These are phyloP conservation scores for Plasmodium yoelii DNA, from an alignment of 169 alveolate genomes.

Conservation along the genomic window DNA sequence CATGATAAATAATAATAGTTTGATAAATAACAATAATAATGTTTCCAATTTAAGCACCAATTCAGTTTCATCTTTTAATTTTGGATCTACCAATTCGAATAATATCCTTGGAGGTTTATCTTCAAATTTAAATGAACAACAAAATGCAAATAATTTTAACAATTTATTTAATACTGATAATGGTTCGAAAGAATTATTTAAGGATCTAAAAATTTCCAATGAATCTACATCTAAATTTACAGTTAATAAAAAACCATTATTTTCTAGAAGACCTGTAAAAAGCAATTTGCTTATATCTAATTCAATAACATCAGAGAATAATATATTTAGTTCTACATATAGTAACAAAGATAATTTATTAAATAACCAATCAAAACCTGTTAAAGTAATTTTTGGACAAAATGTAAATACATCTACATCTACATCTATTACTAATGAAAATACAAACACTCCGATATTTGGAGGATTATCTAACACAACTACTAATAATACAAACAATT, in stretches of 20 bases:
- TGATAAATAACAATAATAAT: neutral
- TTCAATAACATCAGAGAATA: conserved; percentile 15
- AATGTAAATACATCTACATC: neutral
- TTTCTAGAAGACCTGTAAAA: conserved; percentile 35
- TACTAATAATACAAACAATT: neutral
- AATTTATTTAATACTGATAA: conserved; percentile 29
- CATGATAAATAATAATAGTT: conserved; percentile 2
- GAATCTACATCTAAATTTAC: conserved; percentile 47
- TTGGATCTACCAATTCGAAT: no score
- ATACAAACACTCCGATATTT: neutral
- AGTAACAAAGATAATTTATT: conserved; percentile 50
- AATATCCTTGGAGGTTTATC: neutral
- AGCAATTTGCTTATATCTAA: conserved; percentile 18
- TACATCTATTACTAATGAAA: neutral
- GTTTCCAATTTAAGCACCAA: neutral
- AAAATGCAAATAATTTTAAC: conserved; percentile 8
- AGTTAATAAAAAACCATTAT: conserved; percentile 68
- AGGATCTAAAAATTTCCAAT: conserved; percentile 40
- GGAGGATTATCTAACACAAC: neutral
- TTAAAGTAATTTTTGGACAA: conserved; percentile 70
- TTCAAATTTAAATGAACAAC: neutral
- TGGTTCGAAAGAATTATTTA: conserved; percentile 75
- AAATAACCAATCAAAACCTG: conserved; percentile 50
- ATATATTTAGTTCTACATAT: conserved; percentile 64
- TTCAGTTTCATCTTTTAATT: neutral